phyloP scores from a whole-genome alignment of 2,329 filamentous ascomycete species.

The Parafenestella ontariensis region DNA sequence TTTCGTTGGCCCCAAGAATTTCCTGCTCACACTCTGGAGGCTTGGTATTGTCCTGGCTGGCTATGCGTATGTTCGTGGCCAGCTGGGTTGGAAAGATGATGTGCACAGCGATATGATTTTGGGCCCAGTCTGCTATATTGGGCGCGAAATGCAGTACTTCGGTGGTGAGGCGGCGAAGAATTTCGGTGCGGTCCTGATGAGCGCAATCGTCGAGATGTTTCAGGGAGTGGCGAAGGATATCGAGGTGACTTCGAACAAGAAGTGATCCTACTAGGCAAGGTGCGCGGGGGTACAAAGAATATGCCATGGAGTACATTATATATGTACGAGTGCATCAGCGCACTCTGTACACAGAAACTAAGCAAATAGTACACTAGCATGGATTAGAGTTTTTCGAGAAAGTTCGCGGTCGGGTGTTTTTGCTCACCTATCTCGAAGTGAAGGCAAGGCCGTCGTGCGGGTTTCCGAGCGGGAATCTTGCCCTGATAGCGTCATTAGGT shows the following conservation, averaged over 20 bases:
- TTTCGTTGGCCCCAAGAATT: not conserved
- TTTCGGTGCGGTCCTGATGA: not conserved
- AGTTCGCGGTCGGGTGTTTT: too few relatives aligned
- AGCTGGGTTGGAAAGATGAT: not conserved
- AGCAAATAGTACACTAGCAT: not conserved
- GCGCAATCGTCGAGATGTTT: not conserved
- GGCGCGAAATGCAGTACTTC: conserved; percentile 47
- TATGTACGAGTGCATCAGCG: not conserved
- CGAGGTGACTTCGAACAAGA: not conserved
- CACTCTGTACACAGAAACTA: not conserved
- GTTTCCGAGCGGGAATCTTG: not conserved
- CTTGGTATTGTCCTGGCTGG: not conserved
- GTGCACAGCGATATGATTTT: conserved; percentile 2
- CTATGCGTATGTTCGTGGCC: not conserved
- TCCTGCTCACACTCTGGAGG: conserved; percentile 6
- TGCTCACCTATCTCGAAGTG: not conserved
- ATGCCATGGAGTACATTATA: not conserved
- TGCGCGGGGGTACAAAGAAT: not conserved
- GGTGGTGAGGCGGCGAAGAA: not conserved
- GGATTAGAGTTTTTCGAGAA: too few relatives aligned
- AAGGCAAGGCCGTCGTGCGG: not conserved
- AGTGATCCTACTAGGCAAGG: not conserved
- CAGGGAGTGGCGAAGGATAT: not conserved
- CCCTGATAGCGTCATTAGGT: not conserved
- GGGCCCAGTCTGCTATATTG: not conserved